Base-by-base conservation (phyloP, 352 stramenopile genomes). In the Pythium apleroticum region DNA sequence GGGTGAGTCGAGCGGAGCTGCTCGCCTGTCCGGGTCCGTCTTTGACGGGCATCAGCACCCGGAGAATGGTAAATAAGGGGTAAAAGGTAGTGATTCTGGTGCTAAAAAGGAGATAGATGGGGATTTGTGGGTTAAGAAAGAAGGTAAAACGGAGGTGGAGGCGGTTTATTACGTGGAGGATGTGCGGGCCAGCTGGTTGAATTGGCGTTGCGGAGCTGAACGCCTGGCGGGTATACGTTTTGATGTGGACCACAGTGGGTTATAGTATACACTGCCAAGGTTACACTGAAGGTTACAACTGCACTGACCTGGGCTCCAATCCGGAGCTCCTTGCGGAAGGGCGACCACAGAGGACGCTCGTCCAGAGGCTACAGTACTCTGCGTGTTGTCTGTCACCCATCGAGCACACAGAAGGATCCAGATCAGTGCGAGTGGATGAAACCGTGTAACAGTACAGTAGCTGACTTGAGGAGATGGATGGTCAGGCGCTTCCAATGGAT, bases 201-300 rank as follows among this genome's bases (percentile, higher is more conserved):
- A 59, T 59, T 50, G n/a, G n/a, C n/a, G 43, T 6, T 31, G 52
- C 24, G 52, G 52, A 31, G 17, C 52, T 59, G 52, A 59, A 59
- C 52, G 41, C 52, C 35, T 59, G 17, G 11, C 11, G 52, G 52
- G 10, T 28, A 41, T 57, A 45, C 28, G 30, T 11, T 0, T 25
- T 28, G 43, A 10, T 50, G 43, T 50, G 43, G 52, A 57, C 33
- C 52, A 57, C 28, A 12, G 25, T 24, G 28, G 33, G 28, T 45
- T 57, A 45, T 30, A 24, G 7, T 50, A 50, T 50, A 50, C 43
- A 50, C 7, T 1, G 1, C n/a, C 6, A 8, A 37, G 35, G 35
- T 41, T 41, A 41, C 35, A 19, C 10, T 33, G 9, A 7, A 19
- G 39, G 43, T 28, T 50, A 50, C 43, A 10, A n/a, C 39, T 24